These are phyloP conservation scores for Nemania abortiva DNA, from an alignment of 2,329 filamentous ascomycete species.

Conservation along the genomic window DNA sequence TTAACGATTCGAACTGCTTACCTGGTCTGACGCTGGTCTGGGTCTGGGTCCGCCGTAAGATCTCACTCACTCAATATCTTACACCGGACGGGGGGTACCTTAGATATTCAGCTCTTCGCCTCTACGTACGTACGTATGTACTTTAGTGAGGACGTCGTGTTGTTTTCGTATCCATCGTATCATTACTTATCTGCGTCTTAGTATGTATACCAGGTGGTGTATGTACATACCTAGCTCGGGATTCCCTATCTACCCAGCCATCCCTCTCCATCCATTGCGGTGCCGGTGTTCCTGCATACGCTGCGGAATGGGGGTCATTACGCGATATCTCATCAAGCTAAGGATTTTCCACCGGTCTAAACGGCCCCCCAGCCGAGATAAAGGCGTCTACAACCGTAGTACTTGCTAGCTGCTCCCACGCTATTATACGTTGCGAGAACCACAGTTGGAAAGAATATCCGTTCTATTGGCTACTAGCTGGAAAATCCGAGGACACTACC, in stretches of 20 bases:
- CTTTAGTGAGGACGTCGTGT: not conserved
- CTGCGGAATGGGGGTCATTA: slow-evolving; percentile 4
- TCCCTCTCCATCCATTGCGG: slow-evolving; percentile 4
- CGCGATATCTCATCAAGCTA: slow-evolving; percentile 8
- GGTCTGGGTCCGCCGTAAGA: not conserved
- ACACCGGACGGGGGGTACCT: not conserved
- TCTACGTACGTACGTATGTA: not conserved
- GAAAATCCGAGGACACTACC: not conserved
- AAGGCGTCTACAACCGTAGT: slow-evolving; percentile 1
- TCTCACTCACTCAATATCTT: not conserved
- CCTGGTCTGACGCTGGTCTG: not conserved
- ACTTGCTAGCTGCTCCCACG: not conserved
- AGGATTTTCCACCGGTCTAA: slow-evolving; percentile 1
- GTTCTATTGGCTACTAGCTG: slow-evolving; percentile 5
- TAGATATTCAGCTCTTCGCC: slow-evolving; percentile 24
- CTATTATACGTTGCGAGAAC: not conserved
- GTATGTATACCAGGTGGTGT: not conserved
- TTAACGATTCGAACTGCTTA: slow-evolving; percentile 8
- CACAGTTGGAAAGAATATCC: not conserved
- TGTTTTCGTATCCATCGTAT: slow-evolving; percentile 11
- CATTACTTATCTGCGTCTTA: not conserved
- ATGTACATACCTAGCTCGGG: slow-evolving; percentile 1
- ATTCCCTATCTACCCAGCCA: slow-evolving; percentile 31
- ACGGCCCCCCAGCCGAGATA: not conserved
- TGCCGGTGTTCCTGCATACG: slow-evolving; percentile 19